Evolutionary conservation across 768 basidiomycete genomes (phyloP).

Genomic region (Tricholoma bakamatsutake): DNA sequence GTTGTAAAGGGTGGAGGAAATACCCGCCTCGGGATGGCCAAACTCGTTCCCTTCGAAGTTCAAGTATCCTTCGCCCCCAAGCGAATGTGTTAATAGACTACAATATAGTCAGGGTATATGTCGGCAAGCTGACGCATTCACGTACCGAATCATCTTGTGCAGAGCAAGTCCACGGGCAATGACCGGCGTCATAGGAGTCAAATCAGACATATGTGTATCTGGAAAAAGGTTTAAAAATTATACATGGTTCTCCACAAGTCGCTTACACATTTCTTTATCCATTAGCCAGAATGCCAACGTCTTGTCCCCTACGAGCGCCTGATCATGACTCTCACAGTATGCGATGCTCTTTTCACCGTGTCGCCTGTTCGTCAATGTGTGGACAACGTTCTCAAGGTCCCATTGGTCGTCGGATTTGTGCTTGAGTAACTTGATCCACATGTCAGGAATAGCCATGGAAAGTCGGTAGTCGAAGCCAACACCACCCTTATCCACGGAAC

Average conservation of each 20-base stretch:
- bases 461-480: conserved; percentile 97
- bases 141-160: conserved; percentile 96
- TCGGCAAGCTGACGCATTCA: not conserved
- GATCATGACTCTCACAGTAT: conserved; percentile 94
- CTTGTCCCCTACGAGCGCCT: conserved; percentile 98
- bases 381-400: conserved; percentile 82
- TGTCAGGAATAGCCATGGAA: conserved; percentile 98
- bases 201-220: conserved; percentile 94
- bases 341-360: conserved; percentile 89
- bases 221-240: conserved; percentile 1
- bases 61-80: conserved; percentile 96
- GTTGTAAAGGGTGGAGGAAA: not conserved
- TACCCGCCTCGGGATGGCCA: conserved; percentile 86
- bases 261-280: conserved; percentile 99
- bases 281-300: conserved; percentile 99
- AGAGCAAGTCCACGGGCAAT: conserved; percentile 86
- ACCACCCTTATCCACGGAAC: conserved; percentile 74
- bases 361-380: conserved; percentile 86
- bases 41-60: conserved; percentile 99
- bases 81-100: conserved; percentile 83
- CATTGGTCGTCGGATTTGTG: conserved; percentile 84
- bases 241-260: not conserved
- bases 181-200: conserved; percentile 74
- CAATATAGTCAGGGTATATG: conserved; percentile 1
- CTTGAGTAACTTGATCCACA: conserved; percentile 99